Evolutionary conservation across 2,329 filamentous ascomycete species (phyloP).

Genomic region (Calonectria henricotiae): DNA sequence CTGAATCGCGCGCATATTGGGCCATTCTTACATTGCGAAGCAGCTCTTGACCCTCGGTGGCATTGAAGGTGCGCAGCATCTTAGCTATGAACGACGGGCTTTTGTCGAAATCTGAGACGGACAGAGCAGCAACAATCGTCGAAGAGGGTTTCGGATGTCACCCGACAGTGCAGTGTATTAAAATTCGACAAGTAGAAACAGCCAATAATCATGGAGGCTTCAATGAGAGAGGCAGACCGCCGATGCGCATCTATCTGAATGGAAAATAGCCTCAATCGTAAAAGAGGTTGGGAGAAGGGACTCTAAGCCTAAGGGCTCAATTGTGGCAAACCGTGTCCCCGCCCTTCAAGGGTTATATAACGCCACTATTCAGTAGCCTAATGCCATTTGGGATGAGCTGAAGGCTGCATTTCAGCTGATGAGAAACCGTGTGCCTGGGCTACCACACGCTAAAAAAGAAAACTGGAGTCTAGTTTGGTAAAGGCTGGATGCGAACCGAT

Average conservation of each 20-base stretch:
- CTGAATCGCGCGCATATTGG: neutral
- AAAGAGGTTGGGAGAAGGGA: neutral
- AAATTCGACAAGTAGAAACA: too few species aligned
- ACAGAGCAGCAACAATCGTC: neutral
- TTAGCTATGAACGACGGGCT: neutral
- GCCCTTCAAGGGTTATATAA: neutral
- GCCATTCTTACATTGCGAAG: neutral
- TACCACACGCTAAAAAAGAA: neutral
- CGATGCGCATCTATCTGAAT: too few species aligned
- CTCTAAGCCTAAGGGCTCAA: neutral
- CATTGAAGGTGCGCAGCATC: neutral
- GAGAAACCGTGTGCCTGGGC: neutral
- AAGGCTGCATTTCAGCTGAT: neutral
- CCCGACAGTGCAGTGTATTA: too few species aligned
- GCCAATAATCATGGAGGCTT: too few species aligned
- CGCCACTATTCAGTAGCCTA: neutral
- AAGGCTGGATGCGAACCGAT: neutral
- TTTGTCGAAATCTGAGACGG: neutral
- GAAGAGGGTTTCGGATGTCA: neutral
- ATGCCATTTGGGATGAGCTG: neutral
- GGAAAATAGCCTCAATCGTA: neutral
- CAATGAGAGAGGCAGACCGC: too few species aligned
- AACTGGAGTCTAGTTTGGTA: neutral
- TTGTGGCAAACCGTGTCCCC: neutral
- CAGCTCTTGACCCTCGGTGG: neutral